phyloP scores from a whole-genome alignment of 495 filamentous ascomycete species.

The Diplogelasinospora grovesii region DNA sequence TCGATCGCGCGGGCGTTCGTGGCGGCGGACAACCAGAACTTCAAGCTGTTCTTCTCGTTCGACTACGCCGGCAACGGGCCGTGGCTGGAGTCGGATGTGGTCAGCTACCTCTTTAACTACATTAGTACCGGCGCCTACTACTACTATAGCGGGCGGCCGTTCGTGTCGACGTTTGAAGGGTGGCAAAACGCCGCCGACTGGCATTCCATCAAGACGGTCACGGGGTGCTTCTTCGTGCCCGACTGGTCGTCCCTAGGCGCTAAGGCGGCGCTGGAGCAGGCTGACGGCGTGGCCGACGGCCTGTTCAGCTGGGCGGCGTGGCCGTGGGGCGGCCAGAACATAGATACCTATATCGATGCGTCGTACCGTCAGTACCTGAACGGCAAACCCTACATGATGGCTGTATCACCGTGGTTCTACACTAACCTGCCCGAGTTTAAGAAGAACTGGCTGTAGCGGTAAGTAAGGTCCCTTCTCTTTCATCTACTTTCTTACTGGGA shows the following conservation, averaged over 20 bases:
- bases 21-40: background rate
- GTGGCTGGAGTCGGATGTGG: constrained; percentile 4
- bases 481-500: too few species aligned
- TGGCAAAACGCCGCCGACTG: constrained; percentile 1
- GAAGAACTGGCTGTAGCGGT: constrained; percentile 68
- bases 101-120: constrained; percentile 17
- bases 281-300: constrained; percentile 5
- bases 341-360: constrained; percentile 2
- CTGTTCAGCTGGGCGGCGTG: constrained; percentile 17
- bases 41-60: constrained; percentile 1
- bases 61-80: constrained; percentile 7
- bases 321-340: constrained; percentile 8
- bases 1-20: too few species aligned
- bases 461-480: too few species aligned
- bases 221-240: constrained; percentile 7
- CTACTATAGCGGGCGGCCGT: constrained; percentile 37
- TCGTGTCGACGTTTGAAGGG: constrained; percentile 57
- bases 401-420: constrained; percentile 67
- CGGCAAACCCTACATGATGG: constrained; percentile 53
- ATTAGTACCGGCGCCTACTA: constrained; percentile 33
- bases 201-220: constrained; percentile 5
- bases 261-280: background rate
- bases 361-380: constrained; percentile 2
- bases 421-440: constrained; percentile 49
- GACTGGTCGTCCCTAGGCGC: constrained; percentile 49